These are phyloP conservation scores for Apiotrichum mycotoxinovorans DNA, from an alignment of 1,284 basidiomycete species.

Conservation along the genomic window DNA sequence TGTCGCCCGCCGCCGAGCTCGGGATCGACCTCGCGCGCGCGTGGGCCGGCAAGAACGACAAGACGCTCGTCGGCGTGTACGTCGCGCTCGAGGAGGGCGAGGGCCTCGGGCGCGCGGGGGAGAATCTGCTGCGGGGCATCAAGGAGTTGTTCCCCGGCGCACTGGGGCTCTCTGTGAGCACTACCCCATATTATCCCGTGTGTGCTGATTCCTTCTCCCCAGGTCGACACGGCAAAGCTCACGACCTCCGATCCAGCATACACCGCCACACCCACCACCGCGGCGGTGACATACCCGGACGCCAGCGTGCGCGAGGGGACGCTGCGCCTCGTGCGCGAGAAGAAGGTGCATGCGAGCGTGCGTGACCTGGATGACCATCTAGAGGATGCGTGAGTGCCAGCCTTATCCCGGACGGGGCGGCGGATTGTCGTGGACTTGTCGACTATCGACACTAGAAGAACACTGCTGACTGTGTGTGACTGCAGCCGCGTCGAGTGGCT, in stretches of 20 bases:
- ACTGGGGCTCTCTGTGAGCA: conserved; percentile 37
- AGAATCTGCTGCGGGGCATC: conserved; percentile 22
- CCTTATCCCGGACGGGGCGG: no score
- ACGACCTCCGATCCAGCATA: conserved; percentile 28
- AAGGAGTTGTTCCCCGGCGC: conserved; percentile 16
- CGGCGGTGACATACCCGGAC: conserved; percentile 7
- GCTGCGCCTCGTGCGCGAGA: conserved; percentile 27
- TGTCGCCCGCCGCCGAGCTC: conserved; percentile 45
- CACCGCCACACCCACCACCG: conserved; percentile 17
- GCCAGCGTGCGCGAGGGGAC: conserved; percentile 20
- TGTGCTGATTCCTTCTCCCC: no score
- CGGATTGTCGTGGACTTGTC: no score
- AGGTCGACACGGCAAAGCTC: conserved; percentile 44
- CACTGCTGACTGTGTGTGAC: background rate
- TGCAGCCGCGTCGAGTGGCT: conserved; percentile 11
- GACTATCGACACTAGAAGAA: no score
- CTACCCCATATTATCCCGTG: no score
- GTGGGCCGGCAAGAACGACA: conserved; percentile 16
- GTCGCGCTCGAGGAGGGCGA: conserved; percentile 34
- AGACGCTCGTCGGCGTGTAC: conserved; percentile 43
- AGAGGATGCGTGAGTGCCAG: conserved; percentile 41
- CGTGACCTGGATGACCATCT: conserved; percentile 50
- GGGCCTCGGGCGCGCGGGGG: conserved; percentile 18
- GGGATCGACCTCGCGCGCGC: conserved; percentile 41
- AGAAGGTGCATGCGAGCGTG: conserved; percentile 28